Base-by-base conservation (phyloP, 495 filamentous ascomycete species). In the Penicillium atrosanguineum region DNA sequence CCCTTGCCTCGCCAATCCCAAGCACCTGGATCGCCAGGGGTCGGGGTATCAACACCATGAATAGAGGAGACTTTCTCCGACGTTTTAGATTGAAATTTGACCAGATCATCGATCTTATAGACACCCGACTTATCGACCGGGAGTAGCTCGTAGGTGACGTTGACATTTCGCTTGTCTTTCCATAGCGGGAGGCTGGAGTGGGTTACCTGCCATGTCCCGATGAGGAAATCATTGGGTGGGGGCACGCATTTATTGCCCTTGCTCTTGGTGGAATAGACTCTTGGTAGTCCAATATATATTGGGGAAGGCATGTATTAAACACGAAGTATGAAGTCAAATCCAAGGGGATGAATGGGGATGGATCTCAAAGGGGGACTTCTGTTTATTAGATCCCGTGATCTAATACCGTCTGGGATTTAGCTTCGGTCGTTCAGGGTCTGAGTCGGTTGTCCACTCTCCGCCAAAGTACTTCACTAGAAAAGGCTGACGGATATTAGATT, bases 1-100 rank as follows among this genome's bases (percentile, higher is more conserved):
- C 86, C 85, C 56, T 81, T 86, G 5, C 89, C 88, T 23, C 86
- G 76, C 89, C 88, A 91, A 49, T 83, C 76, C 82, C 84, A 91
- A 9, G 68, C 71, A 6, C 73, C 73, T 16, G 70, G 75, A 40
- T 65, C 65, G 4, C 43, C 59, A 4, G 65, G 42, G 12, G 57
- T 62, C 0, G 79, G 74, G 23, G 81, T 86, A 63, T 91, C 86
- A 14, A 87, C 61, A 16, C 89, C 88, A 20, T 75, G 65, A 1
- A 92, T 75, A 14, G 68, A 76, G 60, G 84, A 85, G 41, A 83
- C 59, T 42, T 78, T 80, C 23, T 76, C 68, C n/a, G 65, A 68
- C 31, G 65, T 66, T 31, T 74, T 51, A 0, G 70, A 44, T 61
- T 88, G 85, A 57, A 89, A 88, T 28, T 73, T 69, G 26, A 92